Conservation (phyloP, 306 rosid genomes). For the Lathyrus sativus region DNA sequence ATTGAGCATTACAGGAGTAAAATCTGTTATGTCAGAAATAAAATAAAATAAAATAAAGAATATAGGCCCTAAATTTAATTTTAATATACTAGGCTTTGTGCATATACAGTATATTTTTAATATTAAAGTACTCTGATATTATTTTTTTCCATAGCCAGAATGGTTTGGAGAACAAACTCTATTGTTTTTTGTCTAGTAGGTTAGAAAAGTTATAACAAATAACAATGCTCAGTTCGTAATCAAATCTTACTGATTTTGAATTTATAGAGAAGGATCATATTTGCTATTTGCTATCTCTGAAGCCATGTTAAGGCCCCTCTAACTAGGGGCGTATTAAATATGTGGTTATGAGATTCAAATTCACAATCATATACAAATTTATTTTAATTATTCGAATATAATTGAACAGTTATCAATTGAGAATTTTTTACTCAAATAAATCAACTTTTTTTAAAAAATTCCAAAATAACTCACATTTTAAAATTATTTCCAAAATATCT, state of each 20-base stretch:
- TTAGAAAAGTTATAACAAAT: background rate
- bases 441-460: too few relatives aligned
- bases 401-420: too few relatives aligned
- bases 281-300: too few relatives aligned
- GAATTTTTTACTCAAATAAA: too few relatives aligned
- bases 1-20: background rate
- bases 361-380: too few relatives aligned
- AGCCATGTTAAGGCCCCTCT: too few relatives aligned
- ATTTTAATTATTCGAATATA: too few relatives aligned
- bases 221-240: background rate
- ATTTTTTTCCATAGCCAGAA: background rate
- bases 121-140: background rate
- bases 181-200: background rate
- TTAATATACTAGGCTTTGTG: background rate
- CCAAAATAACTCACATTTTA: too few relatives aligned
- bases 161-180: background rate
- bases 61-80: background rate
- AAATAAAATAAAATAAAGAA: constrained; percentile 14
- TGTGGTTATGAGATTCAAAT: too few relatives aligned
- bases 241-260: background rate
- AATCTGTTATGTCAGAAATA: background rate
- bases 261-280: too few relatives aligned
- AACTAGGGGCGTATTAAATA: too few relatives aligned
- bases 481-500: too few relatives aligned
- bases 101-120: background rate